Evolutionary conservation across 805 yeast genomes (phyloP).

Genomic region (Candida sonorensis): DNA sequence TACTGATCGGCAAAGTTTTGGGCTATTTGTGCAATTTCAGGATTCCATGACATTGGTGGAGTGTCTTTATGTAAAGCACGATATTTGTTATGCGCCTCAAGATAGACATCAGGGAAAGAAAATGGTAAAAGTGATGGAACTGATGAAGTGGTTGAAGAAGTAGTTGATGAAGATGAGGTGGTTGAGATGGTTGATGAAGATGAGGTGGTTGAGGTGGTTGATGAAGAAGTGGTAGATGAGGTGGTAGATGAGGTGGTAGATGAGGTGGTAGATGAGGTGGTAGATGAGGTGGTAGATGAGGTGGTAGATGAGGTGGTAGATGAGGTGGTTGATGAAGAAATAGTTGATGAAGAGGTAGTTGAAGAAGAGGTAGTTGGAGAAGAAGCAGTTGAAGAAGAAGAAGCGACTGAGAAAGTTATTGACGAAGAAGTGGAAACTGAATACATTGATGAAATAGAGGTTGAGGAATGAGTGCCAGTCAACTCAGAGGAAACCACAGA

Average conservation of each 20-base stretch:
- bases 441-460: constrained; percentile 3
- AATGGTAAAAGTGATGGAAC: constrained; percentile 15
- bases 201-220: constrained; percentile 17
- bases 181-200: constrained; percentile 17
- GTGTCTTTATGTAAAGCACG: constrained; percentile 47
- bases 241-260: constrained; percentile 13
- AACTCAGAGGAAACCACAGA: too few species aligned
- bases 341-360: constrained; percentile 8
- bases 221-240: constrained; percentile 15
- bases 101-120: constrained; percentile 37
- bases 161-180: constrained; percentile 15
- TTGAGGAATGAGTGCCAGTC: too few species aligned
- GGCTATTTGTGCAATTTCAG: constrained; percentile 47
- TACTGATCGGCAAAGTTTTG: constrained; percentile 47
- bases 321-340: constrained; percentile 4
- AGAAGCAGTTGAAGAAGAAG: constrained; percentile 11
- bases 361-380: constrained; percentile 5
- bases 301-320: constrained; percentile 5
- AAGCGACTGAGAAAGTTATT: constrained; percentile 3
- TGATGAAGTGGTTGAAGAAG: constrained; percentile 19
- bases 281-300: constrained; percentile 5
- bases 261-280: constrained; percentile 14
- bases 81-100: constrained; percentile 54
- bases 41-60: constrained; percentile 48
- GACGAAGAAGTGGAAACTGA: constrained; percentile 6